Evolutionary conservation across 768 basidiomycete species (phyloP), one percentile per base, ranked within the genome.

Genomic region (Kondoa subrosea): DNA sequence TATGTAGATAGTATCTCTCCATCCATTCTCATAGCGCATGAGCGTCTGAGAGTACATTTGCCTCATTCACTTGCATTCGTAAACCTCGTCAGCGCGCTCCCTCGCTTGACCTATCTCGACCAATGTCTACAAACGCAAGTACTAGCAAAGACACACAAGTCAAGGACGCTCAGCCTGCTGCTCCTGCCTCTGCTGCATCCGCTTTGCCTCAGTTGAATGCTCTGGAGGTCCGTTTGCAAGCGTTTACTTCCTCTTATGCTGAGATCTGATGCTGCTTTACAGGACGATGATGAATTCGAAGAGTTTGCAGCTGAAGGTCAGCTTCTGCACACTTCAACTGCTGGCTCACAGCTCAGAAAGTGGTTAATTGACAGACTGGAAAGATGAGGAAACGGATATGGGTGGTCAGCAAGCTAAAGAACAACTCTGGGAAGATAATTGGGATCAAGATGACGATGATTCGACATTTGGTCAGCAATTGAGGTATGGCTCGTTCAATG

Each of bases 361-460:
- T 3, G 61, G 29, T 27, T 27, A 27, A 21, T 50, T 50, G 40
- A 50, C 40, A 29, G 61, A 63, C 33, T 63, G 61, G 61, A 63
- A 63, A 33, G 34, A 50, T 4, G 66, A 71, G 33, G 71, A 73
- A 26, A 71, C 70, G 25, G 72, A 67, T 65, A 71, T 66, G 69
- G 69, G 57, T 71, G 89, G 75, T 79, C 90, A 58, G 84, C 72
- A 56, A 65, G 83, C 56, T 86, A 86, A 25, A 81, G 84, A 1
- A 83, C 85, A 2, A 87, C 80, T 99, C 14, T 99, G 95, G 95
- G 95, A 99, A 80, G 95, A 97, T 73, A 96, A 96, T 76, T 99
- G 95, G 95, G 95, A 99, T 74, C 95, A 99, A 73, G 95, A 99
- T 78, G 85, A 95, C 70, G 93, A 93, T 76, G 92, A 96, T 73